Evolutionary conservation across 306 rosid species (phyloP).

Genomic region (Trichosanthes cucumerina): DNA sequence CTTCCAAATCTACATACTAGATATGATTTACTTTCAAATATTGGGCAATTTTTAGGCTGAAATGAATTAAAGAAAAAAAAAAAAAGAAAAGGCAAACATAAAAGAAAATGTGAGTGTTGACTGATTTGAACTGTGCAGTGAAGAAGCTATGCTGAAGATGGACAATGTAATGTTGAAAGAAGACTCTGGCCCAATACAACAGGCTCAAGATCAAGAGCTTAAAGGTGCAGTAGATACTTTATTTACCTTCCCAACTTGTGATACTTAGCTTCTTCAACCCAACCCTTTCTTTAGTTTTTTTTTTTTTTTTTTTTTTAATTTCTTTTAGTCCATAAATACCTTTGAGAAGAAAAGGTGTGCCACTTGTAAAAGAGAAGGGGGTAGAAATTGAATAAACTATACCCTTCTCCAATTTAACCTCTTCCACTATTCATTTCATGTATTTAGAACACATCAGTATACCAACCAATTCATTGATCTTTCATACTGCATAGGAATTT

Average conservation of each 20-base stretch:
- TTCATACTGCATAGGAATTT: not conserved
- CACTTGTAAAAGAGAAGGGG: not conserved
- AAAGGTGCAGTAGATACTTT: constrained; percentile 52
- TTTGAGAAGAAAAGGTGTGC: not conserved
- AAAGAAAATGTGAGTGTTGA: not conserved
- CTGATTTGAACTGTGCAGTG: constrained; percentile 28
- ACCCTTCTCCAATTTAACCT: not conserved
- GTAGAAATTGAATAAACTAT: not conserved
- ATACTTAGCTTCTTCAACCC: constrained; percentile 7
- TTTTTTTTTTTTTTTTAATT: not conserved
- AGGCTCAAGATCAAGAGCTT: constrained; percentile 47
- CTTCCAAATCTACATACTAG: too few relatives aligned
- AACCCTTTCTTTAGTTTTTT: not conserved
- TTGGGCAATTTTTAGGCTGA: not conserved
- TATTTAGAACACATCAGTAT: not conserved
- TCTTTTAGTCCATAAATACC: not conserved
- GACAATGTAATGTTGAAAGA: constrained; percentile 26
- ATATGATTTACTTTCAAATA: too few relatives aligned
- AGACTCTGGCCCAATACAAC: constrained; percentile 31
- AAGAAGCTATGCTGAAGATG: constrained; percentile 40
- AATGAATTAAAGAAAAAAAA: not conserved
- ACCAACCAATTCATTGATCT: not conserved
- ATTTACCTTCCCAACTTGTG: constrained; percentile 52
- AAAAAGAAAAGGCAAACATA: too few relatives aligned
- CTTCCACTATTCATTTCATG: not conserved